phyloP scores from a whole-genome alignment of 139 green algal species.

The Nannochloris sp. region DNA sequence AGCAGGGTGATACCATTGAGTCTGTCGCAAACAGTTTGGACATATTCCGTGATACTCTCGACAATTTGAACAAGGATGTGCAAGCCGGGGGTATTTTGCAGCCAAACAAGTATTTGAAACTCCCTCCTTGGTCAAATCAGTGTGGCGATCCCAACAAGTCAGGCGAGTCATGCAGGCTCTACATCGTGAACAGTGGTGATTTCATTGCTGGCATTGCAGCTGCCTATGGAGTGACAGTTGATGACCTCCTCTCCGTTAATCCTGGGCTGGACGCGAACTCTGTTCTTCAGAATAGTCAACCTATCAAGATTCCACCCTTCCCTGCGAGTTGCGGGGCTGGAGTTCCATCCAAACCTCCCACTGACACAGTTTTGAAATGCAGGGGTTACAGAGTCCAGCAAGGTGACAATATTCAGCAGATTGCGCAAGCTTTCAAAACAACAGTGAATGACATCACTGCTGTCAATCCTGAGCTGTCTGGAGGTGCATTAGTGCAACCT shows the following conservation, averaged over 20 bases:
- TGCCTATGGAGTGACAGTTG: slow-evolving; percentile 5
- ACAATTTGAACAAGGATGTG: slow-evolving; percentile 16
- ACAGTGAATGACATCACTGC: slow-evolving; percentile 5
- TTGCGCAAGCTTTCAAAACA: slow-evolving; percentile 20
- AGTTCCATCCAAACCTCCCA: slow-evolving; percentile 1
- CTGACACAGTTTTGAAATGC: slow-evolving; percentile 16
- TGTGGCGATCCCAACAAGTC: slow-evolving; percentile 14
- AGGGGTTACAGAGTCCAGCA: slow-evolving; percentile 7
- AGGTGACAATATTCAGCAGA: slow-evolving; percentile 12
- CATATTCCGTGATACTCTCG: slow-evolving; percentile 6
- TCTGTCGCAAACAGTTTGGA: slow-evolving; percentile 12
- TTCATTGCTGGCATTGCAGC: slow-evolving; percentile 16
- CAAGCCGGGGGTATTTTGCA: slow-evolving; percentile 16
- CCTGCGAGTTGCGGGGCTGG: slow-evolving; percentile 17
- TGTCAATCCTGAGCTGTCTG: slow-evolving; percentile 15
- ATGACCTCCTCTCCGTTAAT: slow-evolving; percentile 20
- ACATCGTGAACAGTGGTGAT: slow-evolving; percentile 15
- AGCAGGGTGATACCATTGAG: slow-evolving; percentile 20
- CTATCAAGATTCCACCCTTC: slow-evolving; percentile 21
- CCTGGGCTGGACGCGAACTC: neutral
- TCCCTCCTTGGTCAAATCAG: slow-evolving; percentile 13
- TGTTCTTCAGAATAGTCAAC: slow-evolving; percentile 11
- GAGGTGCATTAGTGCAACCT: slow-evolving; percentile 4
- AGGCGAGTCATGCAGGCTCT: slow-evolving; percentile 16
- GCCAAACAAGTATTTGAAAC: slow-evolving; percentile 17